These are phyloP conservation scores for Endoconidiophora polonica DNA, from an alignment of 2,329 filamentous ascomycete genomes.

Conservation along the genomic window DNA sequence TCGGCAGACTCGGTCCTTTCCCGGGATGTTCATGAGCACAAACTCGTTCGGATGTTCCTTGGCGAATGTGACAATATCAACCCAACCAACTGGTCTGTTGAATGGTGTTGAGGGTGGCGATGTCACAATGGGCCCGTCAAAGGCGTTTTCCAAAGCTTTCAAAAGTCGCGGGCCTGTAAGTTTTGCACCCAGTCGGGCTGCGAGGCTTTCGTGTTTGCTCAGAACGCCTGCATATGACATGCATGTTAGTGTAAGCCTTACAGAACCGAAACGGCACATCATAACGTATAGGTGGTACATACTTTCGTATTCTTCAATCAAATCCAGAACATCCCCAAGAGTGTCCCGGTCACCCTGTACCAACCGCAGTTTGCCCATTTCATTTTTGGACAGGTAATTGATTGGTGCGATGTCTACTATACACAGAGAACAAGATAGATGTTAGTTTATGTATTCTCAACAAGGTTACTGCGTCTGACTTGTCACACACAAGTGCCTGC, in stretches of 20 bases:
- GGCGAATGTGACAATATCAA: slow-evolving; percentile 74
- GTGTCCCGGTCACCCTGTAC: slow-evolving; percentile 44
- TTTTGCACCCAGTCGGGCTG: slow-evolving; percentile 68
- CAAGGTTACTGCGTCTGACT: too few relatives aligned
- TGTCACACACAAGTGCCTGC: too few relatives aligned
- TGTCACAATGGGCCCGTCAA: slow-evolving; percentile 58
- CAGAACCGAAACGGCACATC: too few relatives aligned
- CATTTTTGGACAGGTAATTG: slow-evolving; percentile 35
- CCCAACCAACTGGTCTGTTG: slow-evolving; percentile 49
- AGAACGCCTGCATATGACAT: slow-evolving; percentile 39
- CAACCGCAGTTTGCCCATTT: slow-evolving; percentile 29
- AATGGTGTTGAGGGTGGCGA: slow-evolving; percentile 36
- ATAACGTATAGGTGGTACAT: background rate
- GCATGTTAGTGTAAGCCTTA: too few relatives aligned
- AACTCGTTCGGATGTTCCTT: slow-evolving; percentile 67
- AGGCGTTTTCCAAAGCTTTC: slow-evolving; percentile 71
- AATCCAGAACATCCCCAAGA: slow-evolving; percentile 53
- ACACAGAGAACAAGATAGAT: background rate
- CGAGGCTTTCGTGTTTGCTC: slow-evolving; percentile 72
- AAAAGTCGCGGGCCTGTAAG: slow-evolving; percentile 68
- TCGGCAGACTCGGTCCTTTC: slow-evolving; percentile 57
- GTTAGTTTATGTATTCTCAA: background rate
- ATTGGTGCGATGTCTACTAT: slow-evolving; percentile 20
- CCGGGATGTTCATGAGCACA: slow-evolving; percentile 48
- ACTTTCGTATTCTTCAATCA: slow-evolving; percentile 66